Evolutionary conservation across 2,329 filamentous ascomycete genomes (phyloP).

Genomic region (Trichocomaceae sp.): DNA sequence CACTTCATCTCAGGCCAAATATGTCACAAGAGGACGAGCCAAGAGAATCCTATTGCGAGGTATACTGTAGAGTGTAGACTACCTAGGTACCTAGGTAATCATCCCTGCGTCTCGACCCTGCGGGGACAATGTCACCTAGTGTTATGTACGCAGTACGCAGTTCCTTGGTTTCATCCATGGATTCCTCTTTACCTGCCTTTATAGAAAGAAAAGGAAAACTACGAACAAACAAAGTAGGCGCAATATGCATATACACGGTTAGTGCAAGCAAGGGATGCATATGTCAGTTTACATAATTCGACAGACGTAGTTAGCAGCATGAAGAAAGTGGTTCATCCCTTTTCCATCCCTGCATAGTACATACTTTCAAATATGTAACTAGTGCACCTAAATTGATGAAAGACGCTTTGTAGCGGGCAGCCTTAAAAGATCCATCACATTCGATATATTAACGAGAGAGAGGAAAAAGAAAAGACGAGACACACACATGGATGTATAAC

Average conservation of each 20-base stretch:
- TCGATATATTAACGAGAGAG: neutral
- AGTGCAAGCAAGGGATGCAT: neutral
- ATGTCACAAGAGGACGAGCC: neutral
- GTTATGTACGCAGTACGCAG: neutral
- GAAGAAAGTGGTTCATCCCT: neutral
- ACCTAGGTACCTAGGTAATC: too few species aligned
- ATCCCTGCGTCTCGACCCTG: conserved; percentile 5
- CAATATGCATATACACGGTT: neutral
- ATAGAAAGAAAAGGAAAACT: neutral
- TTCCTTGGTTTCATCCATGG: neutral
- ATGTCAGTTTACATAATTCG: neutral
- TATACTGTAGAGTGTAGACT: neutral
- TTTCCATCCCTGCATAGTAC: conserved; percentile 10
- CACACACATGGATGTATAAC: neutral
- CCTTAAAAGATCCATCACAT: too few species aligned
- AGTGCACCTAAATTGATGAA: neutral
- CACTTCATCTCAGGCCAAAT: neutral
- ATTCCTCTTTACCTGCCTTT: neutral
- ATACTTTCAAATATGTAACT: neutral
- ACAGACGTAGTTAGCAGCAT: neutral
- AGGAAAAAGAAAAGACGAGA: neutral
- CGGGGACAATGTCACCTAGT: neutral
- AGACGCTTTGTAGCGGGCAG: neutral
- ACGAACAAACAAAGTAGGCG: neutral
- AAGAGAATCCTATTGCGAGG: neutral